Evolutionary conservation across 805 yeast species (phyloP).

Genomic region (Candida tammaniensis): DNA sequence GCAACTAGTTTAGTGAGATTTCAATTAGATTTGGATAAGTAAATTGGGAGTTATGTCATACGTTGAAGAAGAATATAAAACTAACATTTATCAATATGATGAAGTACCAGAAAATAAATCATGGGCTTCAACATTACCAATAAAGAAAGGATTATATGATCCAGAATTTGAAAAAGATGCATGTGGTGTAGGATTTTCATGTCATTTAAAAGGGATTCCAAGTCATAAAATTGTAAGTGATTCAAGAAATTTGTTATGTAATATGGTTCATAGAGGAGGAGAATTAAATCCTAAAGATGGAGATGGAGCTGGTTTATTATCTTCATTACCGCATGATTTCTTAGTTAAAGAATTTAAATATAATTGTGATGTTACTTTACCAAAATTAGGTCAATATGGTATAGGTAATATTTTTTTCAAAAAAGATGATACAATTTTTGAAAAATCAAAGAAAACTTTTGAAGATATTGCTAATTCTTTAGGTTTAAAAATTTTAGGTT

Average conservation of each 20-base stretch:
- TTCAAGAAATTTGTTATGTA: constrained; percentile 82
- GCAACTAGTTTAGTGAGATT: not conserved
- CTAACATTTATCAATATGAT: constrained; percentile 60
- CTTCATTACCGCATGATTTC: constrained; percentile 88
- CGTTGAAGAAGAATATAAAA: constrained; percentile 36
- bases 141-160: constrained; percentile 84
- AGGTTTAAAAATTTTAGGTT: constrained; percentile 82
- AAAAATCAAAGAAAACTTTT: constrained; percentile 70
- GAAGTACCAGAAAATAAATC: constrained; percentile 76
- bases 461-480: constrained; percentile 74
- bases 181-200: constrained; percentile 98
- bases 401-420: constrained; percentile 94
- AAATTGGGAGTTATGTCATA: constrained; percentile 26
- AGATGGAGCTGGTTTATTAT: constrained; percentile 97
- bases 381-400: constrained; percentile 84
- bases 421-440: constrained; percentile 70
- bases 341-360: constrained; percentile 80
- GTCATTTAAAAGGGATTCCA: constrained; percentile 83
- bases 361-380: constrained; percentile 64
- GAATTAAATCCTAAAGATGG: constrained; percentile 97
- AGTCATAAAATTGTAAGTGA: constrained; percentile 94
- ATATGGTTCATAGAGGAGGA: constrained; percentile 99
- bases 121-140: constrained; percentile 91
- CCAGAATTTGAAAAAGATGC: constrained; percentile 95
- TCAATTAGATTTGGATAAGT: not conserved